phyloP scores from a whole-genome alignment of 257 asterid genomes.

The Lycium barbarum region DNA sequence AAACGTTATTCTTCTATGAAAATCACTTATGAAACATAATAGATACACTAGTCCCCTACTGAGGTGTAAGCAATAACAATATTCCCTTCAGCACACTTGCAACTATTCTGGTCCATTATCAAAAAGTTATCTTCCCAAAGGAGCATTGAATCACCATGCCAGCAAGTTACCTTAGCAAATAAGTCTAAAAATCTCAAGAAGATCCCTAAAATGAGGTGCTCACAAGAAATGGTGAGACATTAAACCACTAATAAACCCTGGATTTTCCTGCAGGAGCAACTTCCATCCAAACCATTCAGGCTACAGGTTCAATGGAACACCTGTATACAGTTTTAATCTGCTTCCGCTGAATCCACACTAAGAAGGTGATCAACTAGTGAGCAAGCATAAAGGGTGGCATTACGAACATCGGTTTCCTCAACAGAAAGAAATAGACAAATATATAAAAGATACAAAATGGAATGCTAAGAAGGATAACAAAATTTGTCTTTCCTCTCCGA shows the following conservation, averaged over 20 bases:
- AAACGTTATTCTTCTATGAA: neutral
- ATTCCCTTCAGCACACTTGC: neutral
- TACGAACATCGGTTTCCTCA: neutral
- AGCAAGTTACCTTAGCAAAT: slow-evolving; percentile 1
- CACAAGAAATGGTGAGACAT: neutral
- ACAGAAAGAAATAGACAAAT: neutral
- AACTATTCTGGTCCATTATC: neutral
- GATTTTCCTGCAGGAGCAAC: neutral
- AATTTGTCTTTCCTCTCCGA: slow-evolving; percentile 20
- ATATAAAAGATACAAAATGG: neutral
- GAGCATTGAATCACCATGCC: neutral
- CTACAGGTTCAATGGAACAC: neutral
- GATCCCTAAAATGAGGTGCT: slow-evolving; percentile 20
- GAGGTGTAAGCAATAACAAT: neutral
- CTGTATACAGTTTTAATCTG: neutral
- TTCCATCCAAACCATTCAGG: neutral
- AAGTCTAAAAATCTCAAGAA: neutral
- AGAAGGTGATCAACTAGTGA: neutral
- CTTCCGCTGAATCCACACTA: neutral
- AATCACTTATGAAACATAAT: neutral
- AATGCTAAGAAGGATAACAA: slow-evolving; percentile 26
- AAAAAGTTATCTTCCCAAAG: neutral
- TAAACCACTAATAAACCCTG: neutral
- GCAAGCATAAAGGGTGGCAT: neutral
- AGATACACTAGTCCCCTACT: neutral